Evolutionary conservation across 2,329 filamentous ascomycete species (phyloP), one percentile per base, ranked within the genome.

Genomic region (Claviceps monticola): DNA sequence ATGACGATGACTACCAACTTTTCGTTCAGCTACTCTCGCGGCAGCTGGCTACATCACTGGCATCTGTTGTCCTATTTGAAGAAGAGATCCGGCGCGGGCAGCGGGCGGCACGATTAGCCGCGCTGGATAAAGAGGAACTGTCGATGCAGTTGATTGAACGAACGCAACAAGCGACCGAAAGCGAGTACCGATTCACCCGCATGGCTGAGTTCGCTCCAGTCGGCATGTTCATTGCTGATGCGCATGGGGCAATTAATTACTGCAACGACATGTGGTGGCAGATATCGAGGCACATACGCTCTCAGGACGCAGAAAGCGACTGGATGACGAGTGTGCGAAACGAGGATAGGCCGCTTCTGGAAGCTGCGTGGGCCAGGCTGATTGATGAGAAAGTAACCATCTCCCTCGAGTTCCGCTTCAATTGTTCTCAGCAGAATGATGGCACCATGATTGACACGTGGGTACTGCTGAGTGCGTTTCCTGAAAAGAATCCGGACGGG

Each of bases 161-260:
- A 36, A 82, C 79, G 1, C 74, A 78, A 57, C 78, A 83, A 59
- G 78, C 78, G 0, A 72, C 76, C 43, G 79, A 83, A 59, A 81
- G 81, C 62, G 87, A 93, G 63, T 83, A 84, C 36, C 83, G 84
- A 53, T 93, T 93, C 62, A 88, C 85, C 0, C 76, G 86, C 45
- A 89, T 93, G 84, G 86, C 87, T 2, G 86, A 90, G 61, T 87
- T 88, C 56, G 84, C 86, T 0, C 87, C 87, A 0, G 86, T 90
- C 1, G 88, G 87, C 29, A 84, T 94, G 69, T 91, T 91, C 63
- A 90, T 93, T 57, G 84, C 86, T n/a, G 78, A 88, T 60, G 74
- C 78, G 0, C 66, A 73, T 42, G 87, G 88, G 3, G 71, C 76
- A 23, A 86, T 93, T 58, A 86, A 78, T 9, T 93, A 88, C 62